These are phyloP conservation scores for Sesbania bispinosa DNA, from an alignment of 306 rosid species.

Conservation along the genomic window DNA sequence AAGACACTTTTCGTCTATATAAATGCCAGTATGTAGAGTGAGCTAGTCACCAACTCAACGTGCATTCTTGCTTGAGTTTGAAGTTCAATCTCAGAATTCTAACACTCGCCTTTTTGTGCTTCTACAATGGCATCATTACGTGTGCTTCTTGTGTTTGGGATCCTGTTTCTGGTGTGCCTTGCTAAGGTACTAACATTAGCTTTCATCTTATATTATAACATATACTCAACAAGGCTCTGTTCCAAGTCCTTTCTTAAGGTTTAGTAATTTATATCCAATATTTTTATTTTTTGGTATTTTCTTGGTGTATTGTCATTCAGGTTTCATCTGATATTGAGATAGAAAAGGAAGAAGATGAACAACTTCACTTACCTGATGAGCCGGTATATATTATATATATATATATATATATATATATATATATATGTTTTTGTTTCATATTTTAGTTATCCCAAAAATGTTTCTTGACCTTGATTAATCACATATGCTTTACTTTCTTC, in stretches of 20 bases:
- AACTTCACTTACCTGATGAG: neutral
- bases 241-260: neutral
- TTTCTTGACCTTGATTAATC: neutral
- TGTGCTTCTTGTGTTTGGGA: constrained; percentile 22
- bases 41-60: neutral
- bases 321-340: constrained; percentile 49
- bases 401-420: too few species aligned
- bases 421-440: too few species aligned
- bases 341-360: constrained; percentile 31
- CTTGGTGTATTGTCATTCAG: constrained; percentile 2
- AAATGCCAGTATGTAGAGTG: constrained; percentile 11
- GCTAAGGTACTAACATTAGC: constrained; percentile 17
- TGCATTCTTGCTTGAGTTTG: neutral
- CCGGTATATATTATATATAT: too few species aligned
- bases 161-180: constrained; percentile 33
- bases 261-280: neutral
- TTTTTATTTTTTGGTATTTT: neutral
- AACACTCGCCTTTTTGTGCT: neutral
- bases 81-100: neutral
- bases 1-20: neutral
- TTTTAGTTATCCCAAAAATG: neutral
- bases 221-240: neutral
- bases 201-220: neutral
- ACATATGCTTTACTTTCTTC: neutral
- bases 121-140: constrained; percentile 40